These are phyloP conservation scores for Amaranthus hypochondriacus DNA, from an alignment of 148 eudicot genomes.

Conservation along the genomic window DNA sequence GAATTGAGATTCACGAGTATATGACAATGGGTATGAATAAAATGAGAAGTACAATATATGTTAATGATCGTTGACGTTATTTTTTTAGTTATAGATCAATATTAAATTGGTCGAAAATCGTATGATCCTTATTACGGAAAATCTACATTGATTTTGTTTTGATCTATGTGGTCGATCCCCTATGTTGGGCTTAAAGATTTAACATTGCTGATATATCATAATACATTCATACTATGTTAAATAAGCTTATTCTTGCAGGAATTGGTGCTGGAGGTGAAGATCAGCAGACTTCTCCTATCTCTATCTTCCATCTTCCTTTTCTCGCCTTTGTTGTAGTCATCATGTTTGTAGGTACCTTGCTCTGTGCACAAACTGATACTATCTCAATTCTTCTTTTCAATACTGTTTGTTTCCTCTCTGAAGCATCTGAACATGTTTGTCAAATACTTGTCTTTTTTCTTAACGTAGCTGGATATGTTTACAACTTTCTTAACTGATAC, in stretches of 20 bases:
- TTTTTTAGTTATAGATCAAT: no score
- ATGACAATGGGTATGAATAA: no score
- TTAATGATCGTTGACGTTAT: no score
- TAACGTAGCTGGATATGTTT: not conserved
- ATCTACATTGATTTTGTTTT: no score
- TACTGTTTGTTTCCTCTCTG: not conserved
- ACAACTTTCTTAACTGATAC: not conserved
- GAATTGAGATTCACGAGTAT: no score
- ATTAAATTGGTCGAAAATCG: no score
- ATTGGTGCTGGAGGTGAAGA: slow-evolving; percentile 99
- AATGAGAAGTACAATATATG: no score
- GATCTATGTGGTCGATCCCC: no score
- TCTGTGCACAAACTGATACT: slow-evolving; percentile 53
- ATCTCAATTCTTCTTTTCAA: not conserved
- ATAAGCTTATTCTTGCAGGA: slow-evolving; percentile 45
- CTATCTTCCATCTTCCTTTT: slow-evolving; percentile 80
- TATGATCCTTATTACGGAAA: no score
- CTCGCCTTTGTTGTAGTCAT: slow-evolving; percentile 68
- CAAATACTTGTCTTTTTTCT: not conserved
- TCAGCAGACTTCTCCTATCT: slow-evolving; percentile 70
- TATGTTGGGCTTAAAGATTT: no score
- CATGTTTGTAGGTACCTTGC: slow-evolving; percentile 99
- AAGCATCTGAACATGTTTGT: not conserved
- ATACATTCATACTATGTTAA: not conserved
- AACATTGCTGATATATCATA: no score